Evolutionary conservation across 192 early-diverging fungal genomes (phyloP), one percentile per base, ranked within the genome.

Genomic region (Entophlyctis luteolus): DNA sequence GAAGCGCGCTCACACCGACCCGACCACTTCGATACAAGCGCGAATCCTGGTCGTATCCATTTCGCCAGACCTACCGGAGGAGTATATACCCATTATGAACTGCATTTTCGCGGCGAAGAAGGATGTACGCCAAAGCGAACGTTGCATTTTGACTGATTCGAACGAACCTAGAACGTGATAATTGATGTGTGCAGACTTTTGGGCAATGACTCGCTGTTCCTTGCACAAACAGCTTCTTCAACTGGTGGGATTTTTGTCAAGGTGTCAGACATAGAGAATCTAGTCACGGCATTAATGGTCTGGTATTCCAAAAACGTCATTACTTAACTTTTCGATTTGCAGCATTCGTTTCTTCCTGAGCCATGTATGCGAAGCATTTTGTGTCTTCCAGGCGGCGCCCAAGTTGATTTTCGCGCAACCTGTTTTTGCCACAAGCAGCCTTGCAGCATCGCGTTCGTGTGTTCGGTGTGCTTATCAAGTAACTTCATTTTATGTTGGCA

Each of bases 31-130:
- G 34, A 67, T 90, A n/a, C 69, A 80, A 45, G 82, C 94, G 23
- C 83, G 95, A 28, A 90, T 99, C 42, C 74, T 98, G 3, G 78
- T 92, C 0, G 46, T 98, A 3, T 94, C 94, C 0, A 91, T 91
- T 6, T 93, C 93, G 0, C 87, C 87, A 1, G 97, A 99, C 68
- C 78, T 86, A 1, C 82, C 97, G 4, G 77, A 80, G 38, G 91
- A 98, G 68, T 97, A 99, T 63, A 94, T 99, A 50, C 80, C 93
- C 2, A 86, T 95, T 33, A 99, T 99, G 97, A 99, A 99, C 74
- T 89, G 85, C 59, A 96, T 99, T 36, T 99, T 99, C 78, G 89
- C 94, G 0, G 96, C 95, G 1, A 94, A 99, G 75, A 93, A 92
- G 62, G 68, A 78, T 39, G 90, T 88, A 78, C 6, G 14, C 42